Percentiles rank a stretch among this genome's conserved stretches.
These are phyloP conservation scores for Phytophthora idaei DNA, from an alignment of 352 stramenopile species.

Conservation along the genomic window DNA sequence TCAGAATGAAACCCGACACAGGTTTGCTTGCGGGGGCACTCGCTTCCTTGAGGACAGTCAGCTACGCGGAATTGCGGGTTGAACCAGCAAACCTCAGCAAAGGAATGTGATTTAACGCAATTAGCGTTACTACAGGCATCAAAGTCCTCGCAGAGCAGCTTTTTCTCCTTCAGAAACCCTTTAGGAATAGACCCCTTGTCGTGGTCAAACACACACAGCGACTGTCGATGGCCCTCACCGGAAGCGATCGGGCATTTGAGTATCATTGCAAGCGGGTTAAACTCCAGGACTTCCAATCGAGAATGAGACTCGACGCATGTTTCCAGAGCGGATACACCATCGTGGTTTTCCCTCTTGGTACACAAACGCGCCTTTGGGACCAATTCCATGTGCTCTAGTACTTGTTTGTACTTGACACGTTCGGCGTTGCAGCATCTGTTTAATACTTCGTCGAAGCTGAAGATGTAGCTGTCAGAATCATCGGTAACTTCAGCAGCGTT, in stretches of 20 bases:
- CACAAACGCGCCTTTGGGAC: background rate
- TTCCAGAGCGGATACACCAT: background rate
- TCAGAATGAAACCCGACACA: background rate
- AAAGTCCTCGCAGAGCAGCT: background rate
- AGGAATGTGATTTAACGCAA: background rate
- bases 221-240: background rate
- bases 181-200: background rate
- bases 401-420: background rate
- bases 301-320: background rate
- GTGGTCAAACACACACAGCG: background rate
- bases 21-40: background rate
- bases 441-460: background rate
- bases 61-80: background rate
- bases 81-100: slow-evolving; percentile 4
- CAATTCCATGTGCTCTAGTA: background rate
- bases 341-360: background rate
- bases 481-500: too few species aligned
- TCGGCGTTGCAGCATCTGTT: background rate
- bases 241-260: background rate
- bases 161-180: background rate
- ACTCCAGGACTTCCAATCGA: background rate
- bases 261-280: background rate
- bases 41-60: background rate
- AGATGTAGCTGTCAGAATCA: too few species aligned
- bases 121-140: background rate